Evolutionary conservation across 805 yeast genomes (phyloP), one percentile per base, ranked within the genome.

Genomic region (Saturnispora sanitii): DNA sequence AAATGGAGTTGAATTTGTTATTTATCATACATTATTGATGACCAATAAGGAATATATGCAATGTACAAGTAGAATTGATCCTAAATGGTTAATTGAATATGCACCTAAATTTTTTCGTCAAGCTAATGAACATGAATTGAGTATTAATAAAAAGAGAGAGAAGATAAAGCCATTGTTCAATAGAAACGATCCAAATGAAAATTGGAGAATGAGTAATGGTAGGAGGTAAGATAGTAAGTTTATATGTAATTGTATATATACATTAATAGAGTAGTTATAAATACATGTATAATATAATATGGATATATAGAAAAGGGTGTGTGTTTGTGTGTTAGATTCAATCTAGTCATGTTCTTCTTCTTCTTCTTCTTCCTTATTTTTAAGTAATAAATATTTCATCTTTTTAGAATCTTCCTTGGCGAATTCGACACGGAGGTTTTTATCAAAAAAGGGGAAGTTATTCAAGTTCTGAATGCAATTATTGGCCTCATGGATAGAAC

Each of bases 11-110:
- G 90, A 82, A 45, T 85, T 84, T 61, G 81, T 87, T 34, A 58
- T 90, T 7, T 88, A 85, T 53, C 87, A 87, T 53, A 82, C 87
- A 25, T 67, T 87, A 40, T 73, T 87, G 23, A 67, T 86, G 48
- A 90, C 98, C 0, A 73, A 82, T 13, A 78, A 79, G 54, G 97
- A 90, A 66, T 92, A 83, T 54, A 86, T 90, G 95, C 82, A 92
- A 42, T 86, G 86, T 50, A 79, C 82, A 22, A 82, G 88, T 15
- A 71, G 73, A n/a, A 75, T 92, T 27, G 87, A 86, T 38, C 83
- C 95, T 0, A 69, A 68, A 46, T 84, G 95, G 95, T 64, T 90
- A 25, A 62, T 75, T 35, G 73, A 80, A 58, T 60, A 60, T 35
- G 86, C 88, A 6, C 85, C 88, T 3, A 76, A 73, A 33, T 86